Percentiles rank a stretch among this genome's conserved stretches.
These are phyloP conservation scores for Xylaria sp. DNA, from an alignment of 495 filamentous ascomycete species.

Conservation along the genomic window DNA sequence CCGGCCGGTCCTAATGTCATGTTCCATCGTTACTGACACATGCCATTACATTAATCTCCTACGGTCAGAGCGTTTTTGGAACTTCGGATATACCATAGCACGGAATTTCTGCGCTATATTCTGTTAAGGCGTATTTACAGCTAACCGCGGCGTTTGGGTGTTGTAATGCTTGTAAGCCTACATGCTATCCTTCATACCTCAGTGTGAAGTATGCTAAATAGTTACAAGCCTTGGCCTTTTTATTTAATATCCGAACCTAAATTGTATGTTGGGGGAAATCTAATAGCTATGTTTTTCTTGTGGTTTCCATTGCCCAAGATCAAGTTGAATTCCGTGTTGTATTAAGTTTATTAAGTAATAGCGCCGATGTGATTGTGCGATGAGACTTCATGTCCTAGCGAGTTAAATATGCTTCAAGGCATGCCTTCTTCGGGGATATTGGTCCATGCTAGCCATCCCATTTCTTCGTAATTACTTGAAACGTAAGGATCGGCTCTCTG, in stretches of 20 bases:
- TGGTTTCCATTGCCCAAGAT: background rate
- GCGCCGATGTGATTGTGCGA: background rate
- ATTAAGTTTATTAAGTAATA: background rate
- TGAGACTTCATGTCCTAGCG: background rate
- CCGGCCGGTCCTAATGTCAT: conserved; percentile 24
- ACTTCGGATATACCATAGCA: background rate
- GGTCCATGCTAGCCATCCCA: background rate
- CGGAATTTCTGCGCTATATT: background rate
- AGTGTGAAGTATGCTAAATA: background rate
- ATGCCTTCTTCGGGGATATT: background rate
- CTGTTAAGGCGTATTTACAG: background rate
- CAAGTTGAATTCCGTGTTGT: background rate
- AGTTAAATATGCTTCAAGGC: background rate
- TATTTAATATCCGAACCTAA: background rate
- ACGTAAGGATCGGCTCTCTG: background rate
- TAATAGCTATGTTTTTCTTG: background rate
- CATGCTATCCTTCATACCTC: background rate
- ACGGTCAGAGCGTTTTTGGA: background rate
- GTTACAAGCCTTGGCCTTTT: background rate
- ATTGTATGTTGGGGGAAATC: background rate
- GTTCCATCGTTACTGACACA: conserved; percentile 24
- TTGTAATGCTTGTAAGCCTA: background rate
- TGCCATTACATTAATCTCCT: background rate
- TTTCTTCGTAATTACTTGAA: background rate
- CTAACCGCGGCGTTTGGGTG: no score